Evolutionary conservation across 495 filamentous ascomycete species (phyloP).

Genomic region (Penicillium atrosanguineum): DNA sequence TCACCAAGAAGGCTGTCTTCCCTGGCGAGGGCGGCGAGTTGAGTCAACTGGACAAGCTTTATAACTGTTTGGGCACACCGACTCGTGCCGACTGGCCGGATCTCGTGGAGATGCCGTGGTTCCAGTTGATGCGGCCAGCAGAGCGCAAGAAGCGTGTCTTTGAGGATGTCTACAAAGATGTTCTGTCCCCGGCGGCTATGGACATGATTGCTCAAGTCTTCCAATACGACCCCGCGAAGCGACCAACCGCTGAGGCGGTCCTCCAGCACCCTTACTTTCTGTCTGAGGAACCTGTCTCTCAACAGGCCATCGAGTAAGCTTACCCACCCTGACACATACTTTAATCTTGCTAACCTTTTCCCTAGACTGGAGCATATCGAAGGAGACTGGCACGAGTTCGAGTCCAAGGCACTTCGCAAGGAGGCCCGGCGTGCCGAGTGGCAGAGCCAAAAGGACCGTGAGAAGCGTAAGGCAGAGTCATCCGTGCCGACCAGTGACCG

Average conservation of each 20-base stretch:
- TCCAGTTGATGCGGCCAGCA: slow-evolving; percentile 77
- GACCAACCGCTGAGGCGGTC: slow-evolving; percentile 82
- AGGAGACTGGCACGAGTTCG: slow-evolving; percentile 99
- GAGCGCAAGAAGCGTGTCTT: slow-evolving; percentile 77
- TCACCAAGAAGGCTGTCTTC: slow-evolving; percentile 92
- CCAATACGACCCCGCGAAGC: slow-evolving; percentile 78
- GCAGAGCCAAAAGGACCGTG: slow-evolving; percentile 53
- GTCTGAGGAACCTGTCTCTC: slow-evolving; percentile 73
- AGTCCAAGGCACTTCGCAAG: slow-evolving; percentile 91
- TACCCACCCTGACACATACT: background rate
- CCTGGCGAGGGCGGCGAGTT: slow-evolving; percentile 93
- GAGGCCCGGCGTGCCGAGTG: slow-evolving; percentile 64
- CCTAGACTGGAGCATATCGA: slow-evolving; percentile 73
- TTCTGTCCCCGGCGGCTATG: slow-evolving; percentile 72
- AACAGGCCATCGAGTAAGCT: slow-evolving; percentile 80
- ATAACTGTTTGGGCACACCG: slow-evolving; percentile 88
- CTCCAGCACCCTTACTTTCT: slow-evolving; percentile 88
- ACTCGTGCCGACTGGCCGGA: slow-evolving; percentile 81
- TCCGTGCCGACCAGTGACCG: slow-evolving; percentile 33
- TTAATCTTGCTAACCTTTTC: slow-evolving; percentile 13
- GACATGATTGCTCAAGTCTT: slow-evolving; percentile 82
- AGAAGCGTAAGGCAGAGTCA: slow-evolving; percentile 43
- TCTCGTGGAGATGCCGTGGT: slow-evolving; percentile 92
- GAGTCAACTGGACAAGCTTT: slow-evolving; percentile 94
- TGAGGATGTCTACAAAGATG: slow-evolving; percentile 72